Evolutionary conservation across 805 yeast genomes (phyloP).

Genomic region (Ogataea parapolymorpha): DNA sequence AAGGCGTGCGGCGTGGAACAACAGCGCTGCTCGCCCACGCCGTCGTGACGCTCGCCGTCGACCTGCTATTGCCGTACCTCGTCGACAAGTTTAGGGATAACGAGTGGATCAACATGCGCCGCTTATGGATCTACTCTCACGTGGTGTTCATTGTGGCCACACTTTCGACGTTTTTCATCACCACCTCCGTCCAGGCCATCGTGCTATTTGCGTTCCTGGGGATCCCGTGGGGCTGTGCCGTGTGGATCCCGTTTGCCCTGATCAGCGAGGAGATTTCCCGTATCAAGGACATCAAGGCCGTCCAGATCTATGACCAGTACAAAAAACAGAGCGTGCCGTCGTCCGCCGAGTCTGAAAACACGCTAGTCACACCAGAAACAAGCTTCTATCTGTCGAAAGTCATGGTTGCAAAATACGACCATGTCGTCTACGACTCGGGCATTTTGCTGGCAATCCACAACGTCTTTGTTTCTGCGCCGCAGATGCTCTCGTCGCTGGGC

Average conservation of each 20-base stretch:
- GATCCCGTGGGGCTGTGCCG: conserved; percentile 61
- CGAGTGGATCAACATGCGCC: conserved; percentile 28
- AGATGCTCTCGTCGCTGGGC: conserved; percentile 48
- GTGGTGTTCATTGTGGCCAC: conserved; percentile 47
- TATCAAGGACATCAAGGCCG: conserved; percentile 44
- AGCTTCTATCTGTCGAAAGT: conserved; percentile 20
- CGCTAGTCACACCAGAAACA: conserved; percentile 7
- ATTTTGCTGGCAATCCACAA: conserved; percentile 55
- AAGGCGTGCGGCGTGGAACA: conserved; percentile 50
- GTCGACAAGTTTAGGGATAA: conserved; percentile 24
- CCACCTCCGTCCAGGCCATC: conserved; percentile 41
- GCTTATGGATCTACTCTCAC: conserved; percentile 52
- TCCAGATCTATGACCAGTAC: conserved; percentile 23
- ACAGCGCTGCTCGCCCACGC: conserved; percentile 50
- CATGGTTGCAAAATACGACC: conserved; percentile 32
- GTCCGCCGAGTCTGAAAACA: conserved; percentile 7
- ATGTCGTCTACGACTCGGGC: conserved; percentile 54
- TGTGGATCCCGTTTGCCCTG: conserved; percentile 65
- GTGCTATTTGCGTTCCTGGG: conserved; percentile 51
- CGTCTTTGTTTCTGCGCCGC: conserved; percentile 57
- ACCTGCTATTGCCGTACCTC: conserved; percentile 42
- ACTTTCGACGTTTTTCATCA: conserved; percentile 44
- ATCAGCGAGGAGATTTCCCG: conserved; percentile 56
- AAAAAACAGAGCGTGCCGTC: conserved; percentile 12
- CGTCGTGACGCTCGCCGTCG: conserved; percentile 42